Conservation (phyloP, 2,329 filamentous ascomycete genomes). For the Trichoderma koningii region DNA sequence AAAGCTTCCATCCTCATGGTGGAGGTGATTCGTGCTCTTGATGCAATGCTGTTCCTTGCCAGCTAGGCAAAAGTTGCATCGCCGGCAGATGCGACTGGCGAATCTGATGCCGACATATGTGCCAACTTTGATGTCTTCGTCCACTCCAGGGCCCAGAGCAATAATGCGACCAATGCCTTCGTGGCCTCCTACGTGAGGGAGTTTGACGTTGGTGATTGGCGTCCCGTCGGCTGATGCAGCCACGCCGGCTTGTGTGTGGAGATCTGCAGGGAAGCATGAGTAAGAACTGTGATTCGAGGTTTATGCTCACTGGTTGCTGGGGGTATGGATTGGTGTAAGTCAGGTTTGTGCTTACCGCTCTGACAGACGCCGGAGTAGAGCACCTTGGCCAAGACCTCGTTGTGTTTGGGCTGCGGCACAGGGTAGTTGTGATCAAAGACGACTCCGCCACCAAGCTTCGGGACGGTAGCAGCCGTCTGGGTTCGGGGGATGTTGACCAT, state of each 20-base stretch:
- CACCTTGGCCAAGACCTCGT: slow-evolving; percentile 31
- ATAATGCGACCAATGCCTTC: slow-evolving; percentile 28
- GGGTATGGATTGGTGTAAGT: background rate
- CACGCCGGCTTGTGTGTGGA: slow-evolving; percentile 29
- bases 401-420: slow-evolving; percentile 29
- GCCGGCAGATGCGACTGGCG: slow-evolving; percentile 25
- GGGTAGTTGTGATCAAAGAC: slow-evolving; percentile 30
- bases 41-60: slow-evolving; percentile 29
- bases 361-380: slow-evolving; percentile 30
- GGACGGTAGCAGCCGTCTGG: slow-evolving; percentile 30
- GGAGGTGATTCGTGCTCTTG: slow-evolving; percentile 30
- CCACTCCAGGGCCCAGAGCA: slow-evolving; percentile 26
- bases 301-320: background rate
- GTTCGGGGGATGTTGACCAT: slow-evolving; percentile 28
- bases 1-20: slow-evolving; percentile 31
- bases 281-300: background rate
- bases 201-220: slow-evolving; percentile 27
- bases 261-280: slow-evolving; percentile 18
- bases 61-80: slow-evolving; percentile 28
- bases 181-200: slow-evolving; percentile 30
- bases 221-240: slow-evolving; percentile 25
- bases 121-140: slow-evolving; percentile 28
- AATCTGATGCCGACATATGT: slow-evolving; percentile 28
- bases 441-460: slow-evolving; percentile 29
- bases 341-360: slow-evolving; percentile 24